These are phyloP conservation scores for Pseudogymnoascus sp. DNA, from an alignment of 2,329 filamentous ascomycete genomes.

Conservation along the genomic window DNA sequence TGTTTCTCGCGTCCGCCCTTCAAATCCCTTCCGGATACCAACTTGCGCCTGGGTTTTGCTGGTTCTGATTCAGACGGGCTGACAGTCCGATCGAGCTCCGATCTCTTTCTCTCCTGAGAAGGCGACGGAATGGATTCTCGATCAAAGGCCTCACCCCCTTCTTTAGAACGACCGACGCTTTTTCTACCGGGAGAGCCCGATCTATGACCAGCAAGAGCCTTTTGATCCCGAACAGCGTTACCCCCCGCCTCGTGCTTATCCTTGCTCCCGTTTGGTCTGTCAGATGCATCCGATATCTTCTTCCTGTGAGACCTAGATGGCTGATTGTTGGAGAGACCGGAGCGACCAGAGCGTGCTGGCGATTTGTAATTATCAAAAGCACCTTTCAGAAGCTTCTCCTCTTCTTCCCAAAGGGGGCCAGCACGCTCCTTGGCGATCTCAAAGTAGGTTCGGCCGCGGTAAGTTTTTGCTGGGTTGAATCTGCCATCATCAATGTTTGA, in stretches of 20 bases:
- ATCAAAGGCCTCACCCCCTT: not conserved
- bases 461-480: slow-evolving; percentile 74
- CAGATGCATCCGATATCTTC: not conserved
- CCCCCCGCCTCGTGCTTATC: not conserved
- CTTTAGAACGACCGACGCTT: not conserved
- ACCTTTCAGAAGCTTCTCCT: slow-evolving; percentile 70
- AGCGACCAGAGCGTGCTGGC: not conserved
- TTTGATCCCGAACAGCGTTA: not conserved
- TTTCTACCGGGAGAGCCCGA: not conserved
- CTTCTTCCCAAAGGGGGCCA: slow-evolving; percentile 84
- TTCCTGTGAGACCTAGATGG: not conserved
- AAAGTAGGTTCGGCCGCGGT: slow-evolving; percentile 72
- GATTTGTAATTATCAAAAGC: slow-evolving; percentile 57
- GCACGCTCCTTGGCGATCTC: slow-evolving; percentile 77
- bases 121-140: not conserved
- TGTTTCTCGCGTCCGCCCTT: slow-evolving; percentile 46
- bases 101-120: not conserved
- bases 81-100: not conserved
- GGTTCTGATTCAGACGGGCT: slow-evolving; percentile 31
- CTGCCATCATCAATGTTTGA: slow-evolving; percentile 50
- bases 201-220: not conserved
- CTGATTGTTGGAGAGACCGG: not conserved
- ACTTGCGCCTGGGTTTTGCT: slow-evolving; percentile 51
- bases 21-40: slow-evolving; percentile 55
- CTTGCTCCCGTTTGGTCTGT: slow-evolving; percentile 4